Percentiles rank a stretch among this genome's conserved stretches.
Evolutionary conservation across 2,329 filamentous ascomycete species (phyloP).

Genomic region (Talaromyces pinophilus): DNA sequence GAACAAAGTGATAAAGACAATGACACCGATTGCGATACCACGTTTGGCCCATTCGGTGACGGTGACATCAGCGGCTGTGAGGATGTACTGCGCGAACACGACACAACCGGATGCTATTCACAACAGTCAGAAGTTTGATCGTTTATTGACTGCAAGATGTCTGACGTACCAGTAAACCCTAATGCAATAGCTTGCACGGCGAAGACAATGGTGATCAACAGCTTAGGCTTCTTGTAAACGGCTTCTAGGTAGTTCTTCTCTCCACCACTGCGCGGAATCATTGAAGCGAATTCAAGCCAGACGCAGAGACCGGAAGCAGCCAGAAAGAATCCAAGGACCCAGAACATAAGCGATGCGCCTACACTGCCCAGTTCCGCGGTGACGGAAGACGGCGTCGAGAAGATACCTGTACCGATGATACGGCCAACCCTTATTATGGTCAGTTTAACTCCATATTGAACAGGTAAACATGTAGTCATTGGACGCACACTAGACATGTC

Average conservation of each 20-base stretch:
- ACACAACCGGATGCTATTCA: conserved; percentile 29
- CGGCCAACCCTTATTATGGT: conserved; percentile 36
- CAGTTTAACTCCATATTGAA: background rate
- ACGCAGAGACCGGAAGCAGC: conserved; percentile 51
- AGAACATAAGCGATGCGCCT: conserved; percentile 56
- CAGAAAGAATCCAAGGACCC: conserved; percentile 54
- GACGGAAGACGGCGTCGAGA: conserved; percentile 60
- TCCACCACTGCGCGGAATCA: conserved; percentile 49
- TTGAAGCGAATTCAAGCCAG: conserved; percentile 51
- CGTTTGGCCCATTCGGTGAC: conserved; percentile 32
- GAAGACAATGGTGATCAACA: conserved; percentile 52
- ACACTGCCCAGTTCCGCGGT: conserved; percentile 58
- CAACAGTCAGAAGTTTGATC: background rate
- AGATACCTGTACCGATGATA: conserved; percentile 50
- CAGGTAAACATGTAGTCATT: background rate
- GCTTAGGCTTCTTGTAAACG: conserved; percentile 47
- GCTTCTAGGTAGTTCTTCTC: conserved; percentile 54
- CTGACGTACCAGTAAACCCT: conserved; percentile 42
- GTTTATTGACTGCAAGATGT: background rate
- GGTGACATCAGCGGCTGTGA: conserved; percentile 28
- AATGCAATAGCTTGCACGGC: conserved; percentile 51
- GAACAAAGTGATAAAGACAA: conserved; percentile 41
- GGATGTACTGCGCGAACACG: conserved; percentile 32
- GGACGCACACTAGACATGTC: conserved; percentile 31
- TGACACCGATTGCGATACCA: conserved; percentile 32